Evolutionary conservation across 768 basidiomycete species (phyloP), one percentile per base, ranked within the genome.

Genomic region (Filobasidium wieringae): DNA sequence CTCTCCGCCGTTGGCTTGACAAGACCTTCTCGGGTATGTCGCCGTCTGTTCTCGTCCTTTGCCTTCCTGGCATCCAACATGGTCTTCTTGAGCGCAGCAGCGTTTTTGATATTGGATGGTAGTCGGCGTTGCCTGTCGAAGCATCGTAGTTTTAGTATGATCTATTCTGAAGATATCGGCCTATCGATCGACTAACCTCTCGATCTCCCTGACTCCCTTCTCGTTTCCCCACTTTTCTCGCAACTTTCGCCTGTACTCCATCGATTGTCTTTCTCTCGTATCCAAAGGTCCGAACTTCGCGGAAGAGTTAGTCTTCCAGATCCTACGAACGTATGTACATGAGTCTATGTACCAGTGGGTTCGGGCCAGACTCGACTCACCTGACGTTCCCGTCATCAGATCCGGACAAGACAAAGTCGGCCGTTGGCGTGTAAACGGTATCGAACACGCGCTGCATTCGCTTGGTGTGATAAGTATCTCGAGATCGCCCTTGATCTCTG

Each of bases 371-470:
- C 33, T 22, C 24, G 19, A 58, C 65, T 39, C 33, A 66, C 65
- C 90, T 82, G 62, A 95, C 86, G 67, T 93, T 95, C 11, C 91
- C 91, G 67, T 95, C 91, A 64, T 95, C 92, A 0, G 90, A 92
- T 15, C 90, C 92, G 1, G 86, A 83, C 8, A 95, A 71, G 33
- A 95, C 84, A 72, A 90, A 96, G 17, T 90, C 83, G 17, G 93
- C 84, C 61, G 97, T 95, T 26, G 82, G 83, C 0, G 90, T 89
- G 76, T 86, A 96, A 37, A 86, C 76, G 2, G 89, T 84, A 14
- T 90, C 87, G 43, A 88, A 86, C 32, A 99, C 88, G 88, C 91
- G 81, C 74, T 97, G 95, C 95, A 99, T 99, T 43, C 95, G 87
- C 76, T 97, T 97, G 15, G 91, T 93, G 73, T 97, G 93, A 69